A percentile compares a stretch with the other conserved stretches of the same genome.
Evolutionary conservation across 1,139 yeast species (phyloP).

Genomic region (Hemisphaericaspora xylanilytica): DNA sequence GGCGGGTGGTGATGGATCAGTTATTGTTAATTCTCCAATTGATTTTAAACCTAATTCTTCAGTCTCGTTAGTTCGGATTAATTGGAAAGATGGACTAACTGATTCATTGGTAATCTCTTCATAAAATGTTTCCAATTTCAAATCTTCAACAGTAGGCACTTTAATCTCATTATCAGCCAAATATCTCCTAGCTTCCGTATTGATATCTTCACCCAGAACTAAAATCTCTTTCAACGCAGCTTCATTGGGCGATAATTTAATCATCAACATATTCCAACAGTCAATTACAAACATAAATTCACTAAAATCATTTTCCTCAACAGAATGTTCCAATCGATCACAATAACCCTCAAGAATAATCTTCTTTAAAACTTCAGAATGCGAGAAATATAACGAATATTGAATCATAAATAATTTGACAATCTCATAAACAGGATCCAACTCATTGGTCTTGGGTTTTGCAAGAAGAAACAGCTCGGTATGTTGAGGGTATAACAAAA

Average conservation of each 20-base stretch:
- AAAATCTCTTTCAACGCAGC: slow-evolving; percentile 10
- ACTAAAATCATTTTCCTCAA: slow-evolving; percentile 35
- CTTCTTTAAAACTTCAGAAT: slow-evolving; percentile 33
- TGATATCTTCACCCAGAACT: slow-evolving; percentile 25
- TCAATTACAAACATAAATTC: slow-evolving; percentile 38
- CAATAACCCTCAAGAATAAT: slow-evolving; percentile 37
- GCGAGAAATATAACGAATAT: slow-evolving; percentile 41
- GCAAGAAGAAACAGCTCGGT: slow-evolving; percentile 41
- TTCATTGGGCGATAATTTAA: slow-evolving; percentile 33
- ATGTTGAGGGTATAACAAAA: slow-evolving; percentile 42
- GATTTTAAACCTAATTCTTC: slow-evolving; percentile 1
- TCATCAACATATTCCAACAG: slow-evolving; percentile 43
- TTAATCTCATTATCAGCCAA: slow-evolving; percentile 18
- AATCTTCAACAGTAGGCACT: slow-evolving; percentile 19
- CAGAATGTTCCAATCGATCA: slow-evolving; percentile 27
- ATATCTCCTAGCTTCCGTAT: slow-evolving; percentile 29
- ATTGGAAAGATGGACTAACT: slow-evolving; percentile 13
- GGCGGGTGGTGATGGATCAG: neutral
- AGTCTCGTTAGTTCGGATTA: slow-evolving; percentile 2
- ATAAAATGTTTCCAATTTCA: slow-evolving; percentile 25
- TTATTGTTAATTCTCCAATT: neutral
- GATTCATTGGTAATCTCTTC: slow-evolving; percentile 22
- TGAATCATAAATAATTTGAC: slow-evolving; percentile 50
- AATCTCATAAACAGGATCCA: slow-evolving; percentile 73
- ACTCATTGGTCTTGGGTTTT: slow-evolving; percentile 51